Conservation (phyloP, 768 basidiomycete genomes). For the Lentinula detonsa region DNA sequence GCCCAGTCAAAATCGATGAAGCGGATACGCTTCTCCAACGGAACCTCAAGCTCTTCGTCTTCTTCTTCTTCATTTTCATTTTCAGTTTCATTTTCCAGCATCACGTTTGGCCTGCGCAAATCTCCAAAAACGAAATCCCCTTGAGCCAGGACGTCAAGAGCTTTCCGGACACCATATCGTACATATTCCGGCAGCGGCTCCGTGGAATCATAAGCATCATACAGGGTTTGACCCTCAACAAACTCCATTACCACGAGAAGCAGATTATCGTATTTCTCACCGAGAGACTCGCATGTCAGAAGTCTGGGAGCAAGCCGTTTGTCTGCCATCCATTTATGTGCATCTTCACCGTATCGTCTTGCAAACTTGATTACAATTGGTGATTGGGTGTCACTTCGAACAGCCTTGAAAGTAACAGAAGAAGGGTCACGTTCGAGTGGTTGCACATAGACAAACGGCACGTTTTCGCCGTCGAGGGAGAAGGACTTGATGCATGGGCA, state of each 20-base stretch:
- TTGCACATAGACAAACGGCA: slow-evolving; percentile 16
- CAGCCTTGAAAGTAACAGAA: slow-evolving; percentile 19
- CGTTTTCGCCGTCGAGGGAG: not conserved
- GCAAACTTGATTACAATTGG: slow-evolving; percentile 28
- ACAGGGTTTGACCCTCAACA: slow-evolving; percentile 12
- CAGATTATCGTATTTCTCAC: slow-evolving; percentile 7
- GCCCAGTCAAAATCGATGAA: slow-evolving; percentile 7
- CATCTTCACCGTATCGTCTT: slow-evolving; percentile 16
- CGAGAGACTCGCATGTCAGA: slow-evolving; percentile 13
- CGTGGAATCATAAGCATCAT: not conserved
- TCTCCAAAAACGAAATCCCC: not conserved
- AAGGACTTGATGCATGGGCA: slow-evolving; percentile 16
- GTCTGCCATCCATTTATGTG: slow-evolving; percentile 18
- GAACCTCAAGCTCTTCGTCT: no score
- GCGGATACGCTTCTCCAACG: not conserved
- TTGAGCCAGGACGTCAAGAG: not conserved
- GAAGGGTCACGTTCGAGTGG: slow-evolving; percentile 11
- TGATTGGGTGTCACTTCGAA: not conserved
- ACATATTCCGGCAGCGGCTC: not conserved
- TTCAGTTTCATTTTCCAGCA: not conserved
- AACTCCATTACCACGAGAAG: slow-evolving; percentile 26
- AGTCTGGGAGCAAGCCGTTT: slow-evolving; percentile 17
- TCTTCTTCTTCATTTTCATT: no score
- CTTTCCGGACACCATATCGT: not conserved
- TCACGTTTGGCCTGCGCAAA: slow-evolving; percentile 3